These are phyloP conservation scores for Ganoderma lingzhi DNA, from an alignment of 1,284 basidiomycete genomes.

Conservation along the genomic window DNA sequence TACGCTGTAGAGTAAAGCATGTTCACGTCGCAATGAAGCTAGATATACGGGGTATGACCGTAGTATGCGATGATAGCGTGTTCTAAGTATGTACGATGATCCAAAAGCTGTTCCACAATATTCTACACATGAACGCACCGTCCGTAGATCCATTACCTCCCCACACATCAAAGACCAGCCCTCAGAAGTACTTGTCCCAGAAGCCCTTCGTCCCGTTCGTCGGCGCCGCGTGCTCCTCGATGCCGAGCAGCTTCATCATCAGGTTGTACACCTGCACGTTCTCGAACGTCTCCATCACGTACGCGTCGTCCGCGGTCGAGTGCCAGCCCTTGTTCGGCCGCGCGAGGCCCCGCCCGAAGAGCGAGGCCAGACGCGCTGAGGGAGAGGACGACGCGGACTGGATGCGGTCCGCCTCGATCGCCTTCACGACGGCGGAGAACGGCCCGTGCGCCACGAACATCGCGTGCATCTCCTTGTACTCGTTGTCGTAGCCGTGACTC, in stretches of 20 bases:
- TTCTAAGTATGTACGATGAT: not conserved
- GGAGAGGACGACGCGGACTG: conserved; percentile 22
- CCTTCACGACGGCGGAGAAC: conserved; percentile 75
- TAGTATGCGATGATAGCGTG: not conserved
- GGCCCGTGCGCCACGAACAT: conserved; percentile 93
- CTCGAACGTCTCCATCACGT: conserved; percentile 81
- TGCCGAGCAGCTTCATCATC: conserved; percentile 76
- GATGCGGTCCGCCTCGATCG: conserved; percentile 49
- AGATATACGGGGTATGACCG: not conserved
- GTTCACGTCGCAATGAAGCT: not conserved
- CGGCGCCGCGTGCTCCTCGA: conserved; percentile 62
- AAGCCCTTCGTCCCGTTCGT: conserved; percentile 84
- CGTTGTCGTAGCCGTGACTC: conserved; percentile 89
- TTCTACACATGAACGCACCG: not conserved
- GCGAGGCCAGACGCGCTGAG: conserved; percentile 18
- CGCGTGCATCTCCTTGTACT: conserved; percentile 81
- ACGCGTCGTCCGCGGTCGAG: conserved; percentile 66
- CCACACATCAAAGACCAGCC: not conserved
- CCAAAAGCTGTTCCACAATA: not conserved
- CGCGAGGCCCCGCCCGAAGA: conserved; percentile 40
- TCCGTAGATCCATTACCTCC: conserved; percentile 4
- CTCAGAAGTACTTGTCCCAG: conserved; percentile 78
- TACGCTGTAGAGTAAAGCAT: not conserved
- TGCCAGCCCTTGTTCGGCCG: conserved; percentile 68
- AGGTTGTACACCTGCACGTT: conserved; percentile 90